Evolutionary conservation across 768 basidiomycete genomes (phyloP).

Genomic region (Xanthoconium purpureum): DNA sequence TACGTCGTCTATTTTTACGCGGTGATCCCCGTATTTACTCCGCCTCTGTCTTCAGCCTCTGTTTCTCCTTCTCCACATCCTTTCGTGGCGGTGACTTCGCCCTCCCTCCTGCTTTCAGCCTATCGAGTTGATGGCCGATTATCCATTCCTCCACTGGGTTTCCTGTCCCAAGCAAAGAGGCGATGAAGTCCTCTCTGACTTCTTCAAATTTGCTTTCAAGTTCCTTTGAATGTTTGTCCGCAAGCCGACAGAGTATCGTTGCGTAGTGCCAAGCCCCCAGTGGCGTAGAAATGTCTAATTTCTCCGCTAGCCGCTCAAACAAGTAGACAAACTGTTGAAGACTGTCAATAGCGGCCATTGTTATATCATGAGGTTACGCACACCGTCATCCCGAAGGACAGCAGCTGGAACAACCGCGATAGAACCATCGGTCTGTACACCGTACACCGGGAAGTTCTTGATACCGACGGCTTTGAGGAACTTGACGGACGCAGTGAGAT

Average conservation of each 20-base stretch:
- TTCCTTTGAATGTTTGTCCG: neutral
- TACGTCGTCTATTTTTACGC: too few species aligned
- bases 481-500: slow-evolving; percentile 6
- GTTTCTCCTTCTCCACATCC: neutral
- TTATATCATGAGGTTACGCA: neutral
- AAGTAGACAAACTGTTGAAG: neutral
- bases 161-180: neutral
- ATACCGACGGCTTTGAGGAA: slow-evolving; percentile 6
- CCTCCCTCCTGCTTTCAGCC: neutral
- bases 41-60: too few species aligned
- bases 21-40: too few species aligned
- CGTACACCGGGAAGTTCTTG: slow-evolving; percentile 1
- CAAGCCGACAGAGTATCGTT: slow-evolving; percentile 7
- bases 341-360: neutral
- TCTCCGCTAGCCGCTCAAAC: slow-evolving; percentile 4
- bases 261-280: slow-evolving; percentile 11
- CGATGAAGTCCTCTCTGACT: neutral
- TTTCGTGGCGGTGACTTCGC: neutral
- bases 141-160: neutral
- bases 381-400: neutral
- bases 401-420: slow-evolving; percentile 1
- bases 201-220: neutral
- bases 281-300: slow-evolving; percentile 2
- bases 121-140: neutral
- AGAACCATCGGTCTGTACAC: slow-evolving; percentile 6